Percentiles rank a stretch among this genome's conserved stretches.
These are phyloP conservation scores for Fusarium guadeloupense DNA, from an alignment of 2,329 filamentous ascomycete species.

Conservation along the genomic window DNA sequence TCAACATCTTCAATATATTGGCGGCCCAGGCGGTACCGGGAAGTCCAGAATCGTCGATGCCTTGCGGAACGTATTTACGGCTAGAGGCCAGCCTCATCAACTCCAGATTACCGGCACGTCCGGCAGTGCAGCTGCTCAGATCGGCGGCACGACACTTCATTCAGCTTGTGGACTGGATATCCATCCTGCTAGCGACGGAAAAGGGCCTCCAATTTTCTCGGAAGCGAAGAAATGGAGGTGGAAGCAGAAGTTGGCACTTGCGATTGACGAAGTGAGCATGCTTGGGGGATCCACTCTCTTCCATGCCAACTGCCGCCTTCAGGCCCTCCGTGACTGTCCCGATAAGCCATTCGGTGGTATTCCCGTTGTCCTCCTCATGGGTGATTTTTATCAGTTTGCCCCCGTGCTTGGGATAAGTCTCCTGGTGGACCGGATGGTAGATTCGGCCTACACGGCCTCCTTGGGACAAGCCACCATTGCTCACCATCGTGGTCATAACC, in stretches of 20 bases:
- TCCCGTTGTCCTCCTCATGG: constrained; percentile 17
- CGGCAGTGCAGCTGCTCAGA: constrained; percentile 3
- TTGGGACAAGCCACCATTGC: constrained; percentile 6
- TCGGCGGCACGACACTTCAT: constrained; percentile 1
- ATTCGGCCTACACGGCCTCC: neutral
- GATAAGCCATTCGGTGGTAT: constrained; percentile 18
- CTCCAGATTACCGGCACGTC: constrained; percentile 6
- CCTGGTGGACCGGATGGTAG: constrained; percentile 4
- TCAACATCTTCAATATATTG: constrained; percentile 6
- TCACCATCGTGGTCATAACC: constrained; percentile 6
- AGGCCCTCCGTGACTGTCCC: constrained; percentile 5
- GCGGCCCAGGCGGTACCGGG: constrained; percentile 5
- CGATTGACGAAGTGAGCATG: constrained; percentile 20
- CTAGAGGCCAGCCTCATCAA: constrained; percentile 1
- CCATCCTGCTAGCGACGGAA: neutral
- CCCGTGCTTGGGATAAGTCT: constrained; percentile 12
- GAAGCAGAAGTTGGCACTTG: constrained; percentile 19
- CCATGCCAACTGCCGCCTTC: constrained; percentile 3
- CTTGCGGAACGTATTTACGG: neutral
- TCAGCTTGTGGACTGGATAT: neutral
- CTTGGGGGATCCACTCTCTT: constrained; percentile 8
- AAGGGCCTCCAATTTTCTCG: neutral
- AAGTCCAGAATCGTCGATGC: constrained; percentile 12
- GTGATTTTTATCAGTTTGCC: constrained; percentile 22
- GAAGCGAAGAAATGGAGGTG: constrained; percentile 16